Conservation (phyloP, 2,329 filamentous ascomycete species). For the Fonsecaea monophora region DNA sequence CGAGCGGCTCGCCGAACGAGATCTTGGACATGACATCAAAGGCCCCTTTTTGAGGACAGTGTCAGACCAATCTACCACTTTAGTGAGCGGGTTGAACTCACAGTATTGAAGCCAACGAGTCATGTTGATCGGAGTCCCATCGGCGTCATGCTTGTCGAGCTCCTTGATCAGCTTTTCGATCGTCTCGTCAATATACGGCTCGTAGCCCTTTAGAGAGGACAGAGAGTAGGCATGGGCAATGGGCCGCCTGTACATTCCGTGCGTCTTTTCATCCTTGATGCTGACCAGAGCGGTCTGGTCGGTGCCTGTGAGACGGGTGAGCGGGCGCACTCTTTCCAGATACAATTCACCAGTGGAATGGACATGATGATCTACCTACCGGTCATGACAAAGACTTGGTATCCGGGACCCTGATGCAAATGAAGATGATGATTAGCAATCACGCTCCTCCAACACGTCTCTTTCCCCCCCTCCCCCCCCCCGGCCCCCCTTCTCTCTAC, state of each 20-base stretch:
- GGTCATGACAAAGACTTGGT: slow-evolving; percentile 17
- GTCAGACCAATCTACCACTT: not conserved
- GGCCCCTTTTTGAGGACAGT: not conserved
- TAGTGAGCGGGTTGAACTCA: not conserved
- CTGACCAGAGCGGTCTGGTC: slow-evolving; percentile 20
- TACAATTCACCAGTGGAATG: no score
- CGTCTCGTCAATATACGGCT: slow-evolving; percentile 18
- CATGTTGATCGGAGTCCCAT: slow-evolving; percentile 16
- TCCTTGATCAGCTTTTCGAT: slow-evolving; percentile 18
- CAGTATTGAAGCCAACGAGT: slow-evolving; percentile 21
- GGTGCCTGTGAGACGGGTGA: slow-evolving; percentile 8
- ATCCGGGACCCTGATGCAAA: slow-evolving; percentile 7
- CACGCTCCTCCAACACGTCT: no score
- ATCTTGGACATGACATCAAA: slow-evolving; percentile 23
- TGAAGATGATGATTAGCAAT: no score
- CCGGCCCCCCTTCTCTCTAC: no score
- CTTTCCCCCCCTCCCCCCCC: no score
- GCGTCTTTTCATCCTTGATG: slow-evolving; percentile 20
- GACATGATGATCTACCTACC: not conserved
- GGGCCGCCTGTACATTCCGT: slow-evolving; percentile 15
- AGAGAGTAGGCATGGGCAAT: slow-evolving; percentile 15
- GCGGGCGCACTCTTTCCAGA: not conserved
- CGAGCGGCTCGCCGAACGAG: slow-evolving; percentile 19
- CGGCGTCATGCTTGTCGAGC: slow-evolving; percentile 18
- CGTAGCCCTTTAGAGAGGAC: slow-evolving; percentile 16